Percentiles rank a stretch among this genome's conserved stretches.
Evolutionary conservation across 805 yeast genomes (phyloP).

Genomic region (Saturnispora sekii): DNA sequence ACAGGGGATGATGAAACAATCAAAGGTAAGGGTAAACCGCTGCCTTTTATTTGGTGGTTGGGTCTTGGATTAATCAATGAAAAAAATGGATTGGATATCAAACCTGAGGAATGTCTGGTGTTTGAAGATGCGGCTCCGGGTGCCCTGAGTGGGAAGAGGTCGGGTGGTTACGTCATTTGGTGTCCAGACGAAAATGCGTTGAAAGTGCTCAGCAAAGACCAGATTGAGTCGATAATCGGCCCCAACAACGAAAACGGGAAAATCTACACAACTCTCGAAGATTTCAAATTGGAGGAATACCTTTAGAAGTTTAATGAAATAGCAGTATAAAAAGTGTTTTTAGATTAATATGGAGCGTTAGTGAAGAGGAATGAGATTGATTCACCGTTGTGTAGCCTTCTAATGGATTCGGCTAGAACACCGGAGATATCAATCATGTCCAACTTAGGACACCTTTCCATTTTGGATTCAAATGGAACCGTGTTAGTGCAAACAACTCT

Average conservation of each 20-base stretch:
- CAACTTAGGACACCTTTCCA: constrained; percentile 47
- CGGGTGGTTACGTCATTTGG: constrained; percentile 88
- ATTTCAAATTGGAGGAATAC: constrained; percentile 41
- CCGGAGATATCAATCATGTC: constrained; percentile 65
- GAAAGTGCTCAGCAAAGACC: constrained; percentile 39
- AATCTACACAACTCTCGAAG: constrained; percentile 39
- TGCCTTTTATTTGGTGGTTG: constrained; percentile 84
- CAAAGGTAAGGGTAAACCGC: constrained; percentile 84
- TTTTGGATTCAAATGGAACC: constrained; percentile 63
- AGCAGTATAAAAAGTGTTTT: not conserved
- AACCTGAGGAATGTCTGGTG: constrained; percentile 71
- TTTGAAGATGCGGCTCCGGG: constrained; percentile 97
- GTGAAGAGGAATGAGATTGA: constrained; percentile 72
- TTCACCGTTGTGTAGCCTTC: constrained; percentile 83
- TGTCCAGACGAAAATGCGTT: constrained; percentile 77
- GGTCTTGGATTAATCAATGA: constrained; percentile 65
- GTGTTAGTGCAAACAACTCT: constrained; percentile 74
- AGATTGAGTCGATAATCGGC: constrained; percentile 38
- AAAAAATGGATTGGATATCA: constrained; percentile 37
- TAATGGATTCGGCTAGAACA: constrained; percentile 69
- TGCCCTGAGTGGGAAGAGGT: constrained; percentile 69
- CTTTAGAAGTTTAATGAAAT: constrained; percentile 18
- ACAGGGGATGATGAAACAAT: constrained; percentile 86
- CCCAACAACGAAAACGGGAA: constrained; percentile 39
- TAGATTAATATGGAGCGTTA: constrained; percentile 41